These are phyloP conservation scores for Suillus americanus DNA, from an alignment of 768 basidiomycete species.

Conservation along the genomic window DNA sequence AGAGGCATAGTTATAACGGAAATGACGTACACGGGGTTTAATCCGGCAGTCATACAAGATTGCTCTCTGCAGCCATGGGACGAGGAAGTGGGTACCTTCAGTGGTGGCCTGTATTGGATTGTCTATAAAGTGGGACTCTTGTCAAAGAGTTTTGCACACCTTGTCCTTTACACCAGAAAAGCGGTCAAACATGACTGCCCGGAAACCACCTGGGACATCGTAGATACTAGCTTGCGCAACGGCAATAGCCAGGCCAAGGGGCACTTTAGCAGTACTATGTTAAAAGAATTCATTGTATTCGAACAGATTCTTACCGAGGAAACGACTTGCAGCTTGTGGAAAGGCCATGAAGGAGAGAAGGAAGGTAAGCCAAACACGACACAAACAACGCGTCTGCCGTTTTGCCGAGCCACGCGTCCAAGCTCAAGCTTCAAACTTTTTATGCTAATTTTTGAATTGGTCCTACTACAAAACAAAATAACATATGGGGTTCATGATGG, in stretches of 20 bases:
- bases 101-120: slow-evolving; percentile 61
- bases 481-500: too few species aligned
- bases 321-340: slow-evolving; percentile 45
- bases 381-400: slow-evolving; percentile 20
- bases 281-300: slow-evolving; percentile 5
- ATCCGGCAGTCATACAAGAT: slow-evolving; percentile 98
- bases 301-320: slow-evolving; percentile 38
- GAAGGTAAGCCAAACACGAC: slow-evolving; percentile 22
- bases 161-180: slow-evolving; percentile 87
- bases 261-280: slow-evolving; percentile 21
- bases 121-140: slow-evolving; percentile 6
- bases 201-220: slow-evolving; percentile 87
- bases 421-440: background rate
- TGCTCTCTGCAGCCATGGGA: slow-evolving; percentile 95
- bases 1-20: slow-evolving; percentile 1
- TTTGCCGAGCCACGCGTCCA: slow-evolving; percentile 5
- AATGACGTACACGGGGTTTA: slow-evolving; percentile 78
- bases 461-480: too few species aligned
- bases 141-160: slow-evolving; percentile 40
- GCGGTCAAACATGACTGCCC: slow-evolving; percentile 98
- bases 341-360: slow-evolving; percentile 44
- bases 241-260: slow-evolving; percentile 42
- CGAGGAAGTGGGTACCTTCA: slow-evolving; percentile 94
- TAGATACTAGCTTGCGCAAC: slow-evolving; percentile 53
- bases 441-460: too few species aligned